phyloP scores from a whole-genome alignment of 129 eudicot species.

The Heracleum sosnowskyi region DNA sequence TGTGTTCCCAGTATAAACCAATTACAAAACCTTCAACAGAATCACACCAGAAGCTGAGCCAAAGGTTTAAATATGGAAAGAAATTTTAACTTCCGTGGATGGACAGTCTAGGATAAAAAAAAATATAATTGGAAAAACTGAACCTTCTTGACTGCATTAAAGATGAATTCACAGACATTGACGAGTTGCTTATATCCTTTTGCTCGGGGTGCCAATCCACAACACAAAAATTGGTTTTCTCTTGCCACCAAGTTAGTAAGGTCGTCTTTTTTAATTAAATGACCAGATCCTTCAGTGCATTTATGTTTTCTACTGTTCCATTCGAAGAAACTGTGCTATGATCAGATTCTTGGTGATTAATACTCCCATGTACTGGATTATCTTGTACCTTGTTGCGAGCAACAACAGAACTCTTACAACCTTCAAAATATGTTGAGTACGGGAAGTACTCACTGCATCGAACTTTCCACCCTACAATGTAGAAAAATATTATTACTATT shows the following conservation, averaged over 20 bases:
- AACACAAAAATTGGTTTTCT: neutral
- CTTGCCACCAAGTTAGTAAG: conserved; percentile 6
- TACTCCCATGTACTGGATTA: conserved; percentile 46
- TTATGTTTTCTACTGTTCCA: conserved; percentile 56
- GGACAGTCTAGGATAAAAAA: conserved; percentile 5
- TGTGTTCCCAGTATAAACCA: neutral
- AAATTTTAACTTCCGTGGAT: conserved; percentile 23
- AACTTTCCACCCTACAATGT: conserved; percentile 71
- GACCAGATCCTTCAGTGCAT: conserved; percentile 59
- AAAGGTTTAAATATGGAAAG: conserved; percentile 15
- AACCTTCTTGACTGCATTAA: neutral
- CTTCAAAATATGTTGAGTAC: conserved; percentile 75
- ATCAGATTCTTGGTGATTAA: conserved; percentile 9
- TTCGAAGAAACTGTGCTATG: conserved; percentile 32
- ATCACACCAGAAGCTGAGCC: neutral
- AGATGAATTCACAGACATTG: conserved; percentile 7
- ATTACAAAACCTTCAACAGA: neutral
- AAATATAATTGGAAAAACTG: neutral
- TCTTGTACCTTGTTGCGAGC: conserved; percentile 21
- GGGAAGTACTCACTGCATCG: conserved; percentile 80
- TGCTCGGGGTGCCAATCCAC: neutral
- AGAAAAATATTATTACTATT: neutral
- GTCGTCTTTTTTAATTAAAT: conserved; percentile 21
- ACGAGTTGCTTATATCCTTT: neutral
- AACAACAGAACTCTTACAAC: conserved; percentile 48